Percentiles rank a stretch among this genome's conserved stretches.
Conservation (phyloP, 2,329 filamentous ascomycete species). For the Aspergillus hortae region DNA sequence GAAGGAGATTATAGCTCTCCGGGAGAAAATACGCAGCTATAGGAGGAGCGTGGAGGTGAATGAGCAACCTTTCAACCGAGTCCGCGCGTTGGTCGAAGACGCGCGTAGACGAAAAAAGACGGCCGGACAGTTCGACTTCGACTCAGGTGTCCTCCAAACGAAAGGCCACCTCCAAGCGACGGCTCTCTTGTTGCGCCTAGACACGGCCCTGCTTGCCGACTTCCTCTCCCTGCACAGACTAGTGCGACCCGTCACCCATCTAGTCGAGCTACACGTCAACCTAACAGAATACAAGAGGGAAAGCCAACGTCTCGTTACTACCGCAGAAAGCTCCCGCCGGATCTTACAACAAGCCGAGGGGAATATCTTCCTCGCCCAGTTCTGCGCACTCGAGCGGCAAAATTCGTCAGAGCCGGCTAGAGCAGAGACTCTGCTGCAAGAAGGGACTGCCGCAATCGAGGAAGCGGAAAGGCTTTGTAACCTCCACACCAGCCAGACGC, state of each 20-base stretch:
- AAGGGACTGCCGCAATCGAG: constrained; percentile 5
- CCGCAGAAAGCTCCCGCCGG: constrained; percentile 23
- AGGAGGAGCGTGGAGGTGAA: constrained; percentile 27
- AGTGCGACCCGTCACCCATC: neutral
- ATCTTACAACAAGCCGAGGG: constrained; percentile 44
- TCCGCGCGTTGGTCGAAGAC: constrained; percentile 34
- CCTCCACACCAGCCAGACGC: constrained; percentile 20
- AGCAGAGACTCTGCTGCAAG: constrained; percentile 7
- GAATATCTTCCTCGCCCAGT: constrained; percentile 48
- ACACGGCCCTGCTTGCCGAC: constrained; percentile 47
- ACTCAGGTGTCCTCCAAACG: constrained; percentile 33
- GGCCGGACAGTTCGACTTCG: constrained; percentile 22
- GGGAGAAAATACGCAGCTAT: constrained; percentile 26
- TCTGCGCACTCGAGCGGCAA: constrained; percentile 42
- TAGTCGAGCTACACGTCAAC: constrained; percentile 1
- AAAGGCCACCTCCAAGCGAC: constrained; percentile 41
- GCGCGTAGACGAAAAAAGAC: constrained; percentile 26
- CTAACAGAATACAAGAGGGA: constrained; percentile 30
- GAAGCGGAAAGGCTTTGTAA: neutral
- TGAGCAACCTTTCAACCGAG: constrained; percentile 39
- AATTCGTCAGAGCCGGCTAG: neutral
- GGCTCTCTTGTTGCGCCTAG: constrained; percentile 47
- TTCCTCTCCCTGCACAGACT: constrained; percentile 28
- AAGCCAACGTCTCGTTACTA: constrained; percentile 38
- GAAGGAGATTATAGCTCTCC: constrained; percentile 23